Percentiles rank a stretch among this genome's conserved stretches.
Conservation (phyloP, 2,329 filamentous ascomycete genomes). For the Aspergillus spinulosporus region DNA sequence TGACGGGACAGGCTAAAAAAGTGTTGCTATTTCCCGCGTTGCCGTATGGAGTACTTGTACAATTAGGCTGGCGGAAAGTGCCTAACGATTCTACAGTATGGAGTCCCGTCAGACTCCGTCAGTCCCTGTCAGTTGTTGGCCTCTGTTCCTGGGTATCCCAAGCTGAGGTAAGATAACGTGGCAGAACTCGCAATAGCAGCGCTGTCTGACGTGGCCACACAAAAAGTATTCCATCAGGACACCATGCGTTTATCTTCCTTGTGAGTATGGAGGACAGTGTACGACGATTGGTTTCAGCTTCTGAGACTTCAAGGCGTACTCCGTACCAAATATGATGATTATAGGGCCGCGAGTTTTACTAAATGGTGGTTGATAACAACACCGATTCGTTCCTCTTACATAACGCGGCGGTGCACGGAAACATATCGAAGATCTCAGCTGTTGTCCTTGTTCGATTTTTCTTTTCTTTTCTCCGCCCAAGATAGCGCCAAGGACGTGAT, state of each 20-base stretch:
- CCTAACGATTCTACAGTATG: background rate
- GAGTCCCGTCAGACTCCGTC: background rate
- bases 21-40: background rate
- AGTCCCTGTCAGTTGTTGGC: background rate
- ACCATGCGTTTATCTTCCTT: background rate
- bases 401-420: background rate
- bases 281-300: background rate
- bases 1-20: constrained; percentile 5
- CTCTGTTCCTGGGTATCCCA: background rate
- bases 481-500: background rate
- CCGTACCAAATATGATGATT: background rate
- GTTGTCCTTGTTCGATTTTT: background rate
- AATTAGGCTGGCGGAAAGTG: background rate
- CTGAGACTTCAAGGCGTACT: background rate
- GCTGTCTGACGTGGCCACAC: background rate
- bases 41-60: background rate
- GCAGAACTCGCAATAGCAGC: background rate
- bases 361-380: background rate
- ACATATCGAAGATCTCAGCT: background rate
- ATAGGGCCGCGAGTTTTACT: background rate
- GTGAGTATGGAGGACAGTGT: background rate
- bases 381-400: background rate
- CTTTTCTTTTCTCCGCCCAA: too few relatives aligned
- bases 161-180: background rate
- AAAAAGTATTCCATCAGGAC: background rate